Evolutionary conservation across 371 early-diverging fungal genomes (phyloP), one percentile per base, ranked within the genome.

Genomic region (Fennellomyces sp.): DNA sequence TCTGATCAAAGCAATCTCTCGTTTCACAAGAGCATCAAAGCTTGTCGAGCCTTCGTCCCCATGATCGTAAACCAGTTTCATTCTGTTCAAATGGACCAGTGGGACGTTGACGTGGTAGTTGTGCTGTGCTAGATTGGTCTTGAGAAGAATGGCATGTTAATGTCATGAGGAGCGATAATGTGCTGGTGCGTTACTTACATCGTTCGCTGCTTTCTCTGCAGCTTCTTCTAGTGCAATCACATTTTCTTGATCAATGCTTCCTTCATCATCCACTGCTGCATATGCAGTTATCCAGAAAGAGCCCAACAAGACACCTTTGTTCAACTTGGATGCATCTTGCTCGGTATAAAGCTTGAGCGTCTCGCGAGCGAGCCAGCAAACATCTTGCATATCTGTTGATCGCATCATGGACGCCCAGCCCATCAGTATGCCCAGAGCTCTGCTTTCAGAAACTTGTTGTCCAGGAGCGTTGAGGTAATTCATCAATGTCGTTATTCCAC

Each of bases 401-500:
- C 65, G 6, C 6, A 73, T 56, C 15, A 41, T 59, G 6, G 78
- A 72, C 0, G 78, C 66, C 65, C 70, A 69, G 27, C 78, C 78
- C 75, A 78, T 69, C 69, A 75, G 45, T 17, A 78, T 70, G 47
- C 78, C 78, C 29, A 78, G 25, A 0, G 65, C 60, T 29, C 61
- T 58, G n/a, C 75, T 73, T 35, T 78, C 78, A 2, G 65, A 65
- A 0, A 63, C 39, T 4, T 52, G 31, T 25, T 57, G 45, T 1
- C 38, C 48, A 1, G 47, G 8, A 0, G 35, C 19, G 8, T 56
- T 59, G 50, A 68, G 67, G 28, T 75, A 65, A 0, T 57, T 49
- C 7, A 72, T 42, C 4, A 80, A 49, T 0, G 33, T 30, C 0
- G 38, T 23, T 11, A 66, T 31, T 0, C 69, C 71, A 3, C 41